These are phyloP conservation scores for Backusella psychrophila DNA, from an alignment of 192 early-diverging fungal species.

Conservation along the genomic window DNA sequence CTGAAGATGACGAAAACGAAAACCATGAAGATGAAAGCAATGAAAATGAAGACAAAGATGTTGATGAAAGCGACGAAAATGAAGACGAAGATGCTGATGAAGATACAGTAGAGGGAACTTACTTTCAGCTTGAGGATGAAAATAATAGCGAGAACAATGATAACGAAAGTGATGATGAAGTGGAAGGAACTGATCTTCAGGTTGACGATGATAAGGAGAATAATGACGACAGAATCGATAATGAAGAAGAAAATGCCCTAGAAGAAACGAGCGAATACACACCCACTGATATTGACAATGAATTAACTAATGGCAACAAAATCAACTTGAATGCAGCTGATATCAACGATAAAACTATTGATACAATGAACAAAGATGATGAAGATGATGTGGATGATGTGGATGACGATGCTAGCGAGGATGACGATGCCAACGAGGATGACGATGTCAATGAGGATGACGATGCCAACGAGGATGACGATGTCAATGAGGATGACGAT, in stretches of 20 bases:
- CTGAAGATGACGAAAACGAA: neutral
- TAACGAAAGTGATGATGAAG: neutral
- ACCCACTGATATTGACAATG: neutral
- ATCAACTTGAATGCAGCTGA: neutral
- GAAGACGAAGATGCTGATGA: neutral
- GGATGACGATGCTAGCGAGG: neutral
- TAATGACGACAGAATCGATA: neutral
- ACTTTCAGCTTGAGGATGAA: neutral
- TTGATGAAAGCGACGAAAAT: neutral
- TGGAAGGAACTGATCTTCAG: neutral
- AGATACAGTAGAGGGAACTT: neutral
- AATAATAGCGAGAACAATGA: neutral
- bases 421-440: neutral
- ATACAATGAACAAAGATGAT: neutral
- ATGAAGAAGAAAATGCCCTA: neutral
- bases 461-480: neutral
- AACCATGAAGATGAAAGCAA: neutral
- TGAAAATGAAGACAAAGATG: neutral
- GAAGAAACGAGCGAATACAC: neutral
- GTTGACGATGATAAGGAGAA: neutral
- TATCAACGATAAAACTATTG: neutral
- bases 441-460: neutral
- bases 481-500: neutral
- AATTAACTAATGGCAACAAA: neutral
- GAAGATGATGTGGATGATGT: neutral